phyloP scores from a whole-genome alignment of 2,329 filamentous ascomycete genomes.

The Ascochyta pisi region DNA sequence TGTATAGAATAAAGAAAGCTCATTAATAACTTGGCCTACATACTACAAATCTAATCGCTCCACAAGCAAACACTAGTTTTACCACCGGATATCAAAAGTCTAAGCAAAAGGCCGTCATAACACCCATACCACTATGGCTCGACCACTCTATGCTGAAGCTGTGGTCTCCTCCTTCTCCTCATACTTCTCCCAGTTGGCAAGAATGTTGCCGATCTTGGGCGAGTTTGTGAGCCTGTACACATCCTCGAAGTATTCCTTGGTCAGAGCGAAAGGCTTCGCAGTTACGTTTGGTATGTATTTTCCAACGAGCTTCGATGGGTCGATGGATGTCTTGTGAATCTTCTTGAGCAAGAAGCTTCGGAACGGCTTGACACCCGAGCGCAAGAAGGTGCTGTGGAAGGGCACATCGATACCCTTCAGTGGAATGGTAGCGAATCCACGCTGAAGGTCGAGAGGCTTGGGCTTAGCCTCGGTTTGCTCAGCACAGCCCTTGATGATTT shows the following conservation, averaged over 20 bases:
- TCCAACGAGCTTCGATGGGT: slow-evolving; percentile 93
- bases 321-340: slow-evolving; percentile 99
- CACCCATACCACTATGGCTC: slow-evolving; percentile 16
- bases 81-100: slow-evolving; percentile 25
- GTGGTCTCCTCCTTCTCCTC: slow-evolving; percentile 49
- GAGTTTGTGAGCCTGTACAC: slow-evolving; percentile 93
- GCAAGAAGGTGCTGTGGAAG: slow-evolving; percentile 98
- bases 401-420: slow-evolving; percentile 97
- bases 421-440: slow-evolving; percentile 95
- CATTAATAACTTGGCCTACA: slow-evolving; percentile 6
- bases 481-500: slow-evolving; percentile 89
- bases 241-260: slow-evolving; percentile 99
- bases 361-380: slow-evolving; percentile 99
- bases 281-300: slow-evolving; percentile 99
- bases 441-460: slow-evolving; percentile 84
- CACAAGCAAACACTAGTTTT: neutral
- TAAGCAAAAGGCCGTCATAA: slow-evolving; percentile 18
- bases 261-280: slow-evolving; percentile 91
- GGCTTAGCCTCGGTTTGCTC: slow-evolving; percentile 90
- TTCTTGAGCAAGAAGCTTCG: slow-evolving; percentile 98
- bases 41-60: neutral
- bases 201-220: slow-evolving; percentile 74
- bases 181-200: slow-evolving; percentile 75
- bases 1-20: neutral
- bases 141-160: slow-evolving; percentile 24